Conservation (phyloP, 23 red algal species). For the Chondrus crispus region DNA sequence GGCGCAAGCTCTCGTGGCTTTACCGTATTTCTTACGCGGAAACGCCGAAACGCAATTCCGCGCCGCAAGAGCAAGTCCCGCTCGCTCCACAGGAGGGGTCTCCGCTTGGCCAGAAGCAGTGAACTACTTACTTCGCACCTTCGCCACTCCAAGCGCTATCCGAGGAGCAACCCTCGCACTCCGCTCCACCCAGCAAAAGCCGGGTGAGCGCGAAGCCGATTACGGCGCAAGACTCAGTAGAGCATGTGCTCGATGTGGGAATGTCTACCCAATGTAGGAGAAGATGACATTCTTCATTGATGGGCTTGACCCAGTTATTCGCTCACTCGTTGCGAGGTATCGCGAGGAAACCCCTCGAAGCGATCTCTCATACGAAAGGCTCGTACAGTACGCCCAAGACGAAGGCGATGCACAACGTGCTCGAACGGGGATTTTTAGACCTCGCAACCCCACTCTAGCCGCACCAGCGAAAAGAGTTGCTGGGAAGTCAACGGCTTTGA, state of each 20-base stretch:
- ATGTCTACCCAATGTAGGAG: background rate
- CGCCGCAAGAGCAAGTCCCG: background rate
- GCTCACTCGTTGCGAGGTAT: background rate
- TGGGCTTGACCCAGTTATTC: background rate
- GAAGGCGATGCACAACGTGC: background rate
- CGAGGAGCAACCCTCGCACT: background rate
- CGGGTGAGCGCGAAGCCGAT: background rate
- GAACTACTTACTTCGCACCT: background rate
- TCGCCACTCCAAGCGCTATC: background rate
- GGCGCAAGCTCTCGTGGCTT: background rate
- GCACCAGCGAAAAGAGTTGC: no score
- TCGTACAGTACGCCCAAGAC: background rate
- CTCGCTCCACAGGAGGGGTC: background rate
- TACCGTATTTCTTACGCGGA: background rate
- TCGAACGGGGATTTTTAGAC: no score
- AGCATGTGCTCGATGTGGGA: background rate
- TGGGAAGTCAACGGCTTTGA: no score
- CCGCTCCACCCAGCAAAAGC: background rate
- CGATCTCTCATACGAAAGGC: background rate
- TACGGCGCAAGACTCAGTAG: background rate
- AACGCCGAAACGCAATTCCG: background rate
- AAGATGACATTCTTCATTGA: background rate
- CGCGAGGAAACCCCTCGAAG: background rate
- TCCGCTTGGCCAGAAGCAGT: background rate
- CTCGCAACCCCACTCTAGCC: no score